Conservation (phyloP, 164 flowering plant species). For the Vitis cinerea region DNA sequence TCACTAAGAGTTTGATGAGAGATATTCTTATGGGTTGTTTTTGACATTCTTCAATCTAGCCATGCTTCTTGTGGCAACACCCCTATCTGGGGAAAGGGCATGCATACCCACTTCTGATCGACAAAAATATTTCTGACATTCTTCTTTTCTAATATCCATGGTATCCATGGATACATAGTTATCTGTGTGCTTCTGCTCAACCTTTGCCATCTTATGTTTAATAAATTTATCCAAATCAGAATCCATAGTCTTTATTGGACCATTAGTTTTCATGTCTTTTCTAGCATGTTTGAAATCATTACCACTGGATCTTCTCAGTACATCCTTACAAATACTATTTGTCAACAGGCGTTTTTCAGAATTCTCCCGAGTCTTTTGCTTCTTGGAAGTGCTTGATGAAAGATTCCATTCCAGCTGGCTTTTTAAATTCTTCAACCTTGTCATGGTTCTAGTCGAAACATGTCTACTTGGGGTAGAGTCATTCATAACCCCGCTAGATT, state of each 20-base stretch:
- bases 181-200: background rate
- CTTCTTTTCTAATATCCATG: background rate
- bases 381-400: too few species aligned
- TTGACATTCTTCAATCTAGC: background rate
- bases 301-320: background rate
- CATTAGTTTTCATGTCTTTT: background rate
- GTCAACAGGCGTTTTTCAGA: too few species aligned
- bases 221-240: background rate
- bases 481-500: too few species aligned
- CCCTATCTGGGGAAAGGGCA: background rate
- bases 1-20: background rate
- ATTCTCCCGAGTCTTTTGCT: too few species aligned
- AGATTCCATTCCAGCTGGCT: too few species aligned
- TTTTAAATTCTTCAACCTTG: too few species aligned
- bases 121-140: background rate
- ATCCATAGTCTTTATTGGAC: background rate
- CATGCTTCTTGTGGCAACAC: constrained; percentile 26
- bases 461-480: too few species aligned
- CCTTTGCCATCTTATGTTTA: background rate
- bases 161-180: too few species aligned
- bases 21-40: constrained; percentile 1
- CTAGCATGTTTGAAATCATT: background rate
- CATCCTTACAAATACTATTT: background rate
- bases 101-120: background rate
- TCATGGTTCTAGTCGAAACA: too few species aligned